Conservation (phyloP, 371 early-diverging fungal genomes). For the Batkoa obscura region DNA sequence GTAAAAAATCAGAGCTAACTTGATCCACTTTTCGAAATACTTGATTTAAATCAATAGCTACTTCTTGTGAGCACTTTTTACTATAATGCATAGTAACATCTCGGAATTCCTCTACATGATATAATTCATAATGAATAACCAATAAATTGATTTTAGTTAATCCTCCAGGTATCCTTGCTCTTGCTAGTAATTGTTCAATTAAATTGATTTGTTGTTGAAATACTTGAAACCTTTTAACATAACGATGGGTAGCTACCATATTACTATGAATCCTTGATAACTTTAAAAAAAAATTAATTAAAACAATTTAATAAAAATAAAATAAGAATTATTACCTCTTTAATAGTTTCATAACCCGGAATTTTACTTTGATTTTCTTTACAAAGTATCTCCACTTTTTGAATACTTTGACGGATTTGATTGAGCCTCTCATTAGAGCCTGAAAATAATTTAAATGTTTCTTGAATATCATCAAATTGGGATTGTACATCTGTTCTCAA, state of each 20-base stretch:
- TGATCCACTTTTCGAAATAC: constrained; percentile 70
- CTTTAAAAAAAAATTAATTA: constrained; percentile 16
- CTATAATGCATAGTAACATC: constrained; percentile 63
- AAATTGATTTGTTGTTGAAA: constrained; percentile 59
- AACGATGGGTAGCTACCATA: constrained; percentile 68
- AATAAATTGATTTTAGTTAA: constrained; percentile 53
- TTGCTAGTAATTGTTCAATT: constrained; percentile 43
- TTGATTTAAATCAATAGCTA: constrained; percentile 50
- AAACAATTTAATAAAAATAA: neutral
- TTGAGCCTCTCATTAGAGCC: constrained; percentile 42
- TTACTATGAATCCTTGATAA: constrained; percentile 81
- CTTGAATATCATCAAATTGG: constrained; percentile 78
- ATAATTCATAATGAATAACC: constrained; percentile 72
- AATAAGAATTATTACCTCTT: neutral
- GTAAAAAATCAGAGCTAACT: constrained; percentile 57
- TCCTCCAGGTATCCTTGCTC: constrained; percentile 39
- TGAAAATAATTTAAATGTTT: constrained; percentile 60
- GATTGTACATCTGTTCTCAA: constrained; percentile 80
- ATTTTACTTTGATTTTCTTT: constrained; percentile 35
- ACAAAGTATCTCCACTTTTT: constrained; percentile 63
- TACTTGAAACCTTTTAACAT: constrained; percentile 65
- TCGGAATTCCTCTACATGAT: constrained; percentile 67
- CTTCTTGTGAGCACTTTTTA: constrained; percentile 49
- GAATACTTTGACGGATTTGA: constrained; percentile 47
- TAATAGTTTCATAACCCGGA: constrained; percentile 4